Evolutionary conservation across 2,329 filamentous ascomycete species (phyloP), one percentile per base, ranked within the genome.

Genomic region (Tricladium varicosporioides): DNA sequence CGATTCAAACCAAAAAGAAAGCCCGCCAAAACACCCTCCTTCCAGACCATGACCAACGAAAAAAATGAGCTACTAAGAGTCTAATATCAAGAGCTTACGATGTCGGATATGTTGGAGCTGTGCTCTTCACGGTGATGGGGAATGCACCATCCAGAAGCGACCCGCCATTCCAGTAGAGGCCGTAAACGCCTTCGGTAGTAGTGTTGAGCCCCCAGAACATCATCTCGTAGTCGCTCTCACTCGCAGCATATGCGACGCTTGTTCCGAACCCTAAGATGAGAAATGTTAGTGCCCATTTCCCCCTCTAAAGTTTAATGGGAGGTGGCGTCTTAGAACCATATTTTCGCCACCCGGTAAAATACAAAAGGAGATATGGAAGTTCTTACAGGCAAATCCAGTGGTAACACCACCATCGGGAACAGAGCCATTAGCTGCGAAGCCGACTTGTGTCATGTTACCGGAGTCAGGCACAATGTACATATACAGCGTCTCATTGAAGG

Each of bases 161-260:
- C 14, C 56, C 50, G 19, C 49, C 57, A 42, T 67, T 65, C 65
- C 65, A 69, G 43, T 63, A 65, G 16, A 69, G 47, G 7, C 32
- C 57, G 54, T 54, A 71, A 32, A 68, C 52, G 5, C 60, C 64
- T 16, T 53, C 54, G 8, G 47, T 53, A 4, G 67, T 67, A 5
- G 65, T 65, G 5, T 60, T 45, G 10, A 54, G 45, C 18, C 57
- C 69, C 58, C 62, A 68, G 53, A 68, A 69, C 50, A 57, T 56
- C 51, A 68, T 53, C 48, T 67, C 44, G 44, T 64, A 63, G 16
- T 64, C 57, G 2, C 62, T 61, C 5, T 57, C 56, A 18, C 47
- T 59, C 3, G 57, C 57, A 45, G 63, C 63, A 58, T 72, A 70
- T 53, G 69, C 71, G 11, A 69, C 70, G 22, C 48, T 60, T 14